phyloP scores from a whole-genome alignment of 1,139 yeast species.

The Scheffersomyces illinoinensis region DNA sequence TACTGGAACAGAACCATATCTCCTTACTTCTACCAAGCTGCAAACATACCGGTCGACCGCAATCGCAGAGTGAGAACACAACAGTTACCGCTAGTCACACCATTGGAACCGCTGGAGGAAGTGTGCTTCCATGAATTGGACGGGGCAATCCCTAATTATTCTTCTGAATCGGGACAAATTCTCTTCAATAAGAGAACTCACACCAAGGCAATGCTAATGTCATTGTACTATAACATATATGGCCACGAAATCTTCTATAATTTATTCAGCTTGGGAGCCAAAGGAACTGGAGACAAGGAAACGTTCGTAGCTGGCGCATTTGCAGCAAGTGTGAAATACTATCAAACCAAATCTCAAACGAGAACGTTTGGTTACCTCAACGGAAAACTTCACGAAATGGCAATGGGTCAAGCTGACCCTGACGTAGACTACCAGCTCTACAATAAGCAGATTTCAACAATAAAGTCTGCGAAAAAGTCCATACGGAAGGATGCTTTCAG shows the following conservation, averaged over 20 bases:
- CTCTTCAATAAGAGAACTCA: slow-evolving; percentile 16
- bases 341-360: slow-evolving; percentile 10
- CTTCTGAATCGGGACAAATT: slow-evolving; percentile 17
- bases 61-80: slow-evolving; percentile 1
- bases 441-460: background rate
- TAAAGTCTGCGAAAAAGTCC: background rate
- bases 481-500: background rate
- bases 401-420: background rate
- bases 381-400: background rate
- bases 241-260: slow-evolving; percentile 17
- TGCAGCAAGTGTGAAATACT: slow-evolving; percentile 9
- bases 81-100: background rate
- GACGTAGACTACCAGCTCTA: background rate
- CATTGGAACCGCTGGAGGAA: slow-evolving; percentile 1
- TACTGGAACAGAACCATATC: slow-evolving; percentile 18
- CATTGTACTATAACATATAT: slow-evolving; percentile 16
- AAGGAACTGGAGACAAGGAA: slow-evolving; percentile 20
- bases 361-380: slow-evolving; percentile 3
- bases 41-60: slow-evolving; percentile 10
- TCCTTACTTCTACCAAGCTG: slow-evolving; percentile 14
- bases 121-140: slow-evolving; percentile 10
- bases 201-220: slow-evolving; percentile 12
- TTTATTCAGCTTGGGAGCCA: slow-evolving; percentile 16
- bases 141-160: slow-evolving; percentile 17
- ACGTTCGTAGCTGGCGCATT: slow-evolving; percentile 15